Evolutionary conservation across 2,329 filamentous ascomycete species (phyloP).

Genomic region (Neophaeococcomyces aloes): DNA sequence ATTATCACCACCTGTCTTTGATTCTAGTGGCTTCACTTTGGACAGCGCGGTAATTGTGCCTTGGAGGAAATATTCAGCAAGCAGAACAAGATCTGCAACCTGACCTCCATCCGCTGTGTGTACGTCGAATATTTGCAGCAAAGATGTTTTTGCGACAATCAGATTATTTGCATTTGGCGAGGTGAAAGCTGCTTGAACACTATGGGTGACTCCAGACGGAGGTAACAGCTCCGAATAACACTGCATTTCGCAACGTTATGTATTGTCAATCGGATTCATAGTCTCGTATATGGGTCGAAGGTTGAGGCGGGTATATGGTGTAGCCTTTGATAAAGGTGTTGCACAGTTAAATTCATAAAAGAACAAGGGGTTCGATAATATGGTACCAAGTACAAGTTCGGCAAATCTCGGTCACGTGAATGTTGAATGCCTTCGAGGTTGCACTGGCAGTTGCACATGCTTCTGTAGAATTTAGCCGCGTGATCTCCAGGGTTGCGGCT

Average conservation of each 20-base stretch:
- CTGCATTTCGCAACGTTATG: conserved; percentile 55
- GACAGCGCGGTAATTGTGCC: conserved; percentile 77
- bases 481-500: no score
- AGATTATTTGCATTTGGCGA: conserved; percentile 70
- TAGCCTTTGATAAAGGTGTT: no score
- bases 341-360: no score
- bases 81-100: conserved; percentile 68
- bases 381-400: no score
- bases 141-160: conserved; percentile 79
- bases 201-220: conserved; percentile 87
- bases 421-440: no score
- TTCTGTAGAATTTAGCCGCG: no score
- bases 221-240: conserved; percentile 93
- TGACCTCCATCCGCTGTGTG: conserved; percentile 45
- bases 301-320: no score
- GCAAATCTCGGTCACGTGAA: no score
- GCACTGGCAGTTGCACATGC: no score
- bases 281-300: no score
- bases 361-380: no score
- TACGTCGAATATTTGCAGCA: conserved; percentile 81
- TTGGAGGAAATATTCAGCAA: conserved; percentile 72
- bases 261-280: no score
- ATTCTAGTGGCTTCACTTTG: conserved; percentile 60
- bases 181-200: conserved; percentile 66
- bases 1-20: conserved; percentile 71